Evolutionary conservation across 2,329 filamentous ascomycete species (phyloP), one percentile per base, ranked within the genome.

Genomic region (Calonectria henricotiae): DNA sequence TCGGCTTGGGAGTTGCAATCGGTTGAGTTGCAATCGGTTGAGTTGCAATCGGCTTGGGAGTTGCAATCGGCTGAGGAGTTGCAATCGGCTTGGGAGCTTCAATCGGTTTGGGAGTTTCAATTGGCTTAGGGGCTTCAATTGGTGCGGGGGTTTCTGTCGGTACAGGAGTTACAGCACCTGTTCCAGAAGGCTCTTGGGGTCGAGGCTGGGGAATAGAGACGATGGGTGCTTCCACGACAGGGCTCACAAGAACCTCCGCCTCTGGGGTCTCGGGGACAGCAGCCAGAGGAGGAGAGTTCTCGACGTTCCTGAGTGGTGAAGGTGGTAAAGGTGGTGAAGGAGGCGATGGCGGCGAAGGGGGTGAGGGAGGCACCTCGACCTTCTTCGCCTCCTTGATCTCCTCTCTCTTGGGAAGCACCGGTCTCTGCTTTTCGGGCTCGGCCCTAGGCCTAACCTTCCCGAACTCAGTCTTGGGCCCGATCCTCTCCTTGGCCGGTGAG

Each of bases 171-270:
- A 41, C 60, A 11, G 67, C 51, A 4, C 49, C 63, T 6, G 35
- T 60, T 37, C 51, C 68, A 35, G 74, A 75, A 4, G 75, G 71
- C 32, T 75, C 66, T 23, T 71, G 66, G 1, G 74, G 74, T 5
- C 71, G 68, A 13, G 73, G 74, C 1, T 65, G 62, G 3, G 71
- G 44, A 41, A 73, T 62, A 5, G 73, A 67, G 32, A 69, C 35
- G n/a, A 69, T 66, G 13, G 67, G 67, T 4, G 46, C 46, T 5
- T 65, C 67, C 30, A 55, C 30, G 13, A 15, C 63, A 27, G 13
- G 74, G 70, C 25, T 73, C 32, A 27, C 13, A 12, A 27, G 49
- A 12, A 30, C 51, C 15, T 65, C n/a, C 1, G 37, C 27, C 37
- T 58, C 49, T 23, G 63, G 27, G 4, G 49, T 69, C 58, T 76